phyloP scores from a whole-genome alignment of 2,329 filamentous ascomycete genomes.

The Plenodomus tracheiphilus region DNA sequence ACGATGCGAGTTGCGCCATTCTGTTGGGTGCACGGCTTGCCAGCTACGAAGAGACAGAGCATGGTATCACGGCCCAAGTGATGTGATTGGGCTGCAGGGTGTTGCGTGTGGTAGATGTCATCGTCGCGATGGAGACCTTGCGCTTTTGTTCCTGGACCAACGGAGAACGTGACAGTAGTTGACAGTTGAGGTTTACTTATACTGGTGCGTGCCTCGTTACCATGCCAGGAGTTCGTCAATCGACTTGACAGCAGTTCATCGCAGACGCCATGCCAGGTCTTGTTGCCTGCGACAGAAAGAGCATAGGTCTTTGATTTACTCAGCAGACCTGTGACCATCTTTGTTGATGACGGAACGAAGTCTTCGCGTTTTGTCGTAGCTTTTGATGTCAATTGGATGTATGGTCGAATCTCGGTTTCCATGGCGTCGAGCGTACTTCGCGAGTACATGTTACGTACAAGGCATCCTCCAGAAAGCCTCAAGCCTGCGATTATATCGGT shows the following conservation, averaged over 20 bases:
- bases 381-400: conserved; percentile 9
- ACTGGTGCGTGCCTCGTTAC: conserved; percentile 8
- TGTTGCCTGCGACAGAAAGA: conserved; percentile 11
- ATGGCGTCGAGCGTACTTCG: conserved; percentile 10
- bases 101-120: conserved; percentile 29
- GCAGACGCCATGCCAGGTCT: conserved; percentile 12
- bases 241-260: conserved; percentile 13
- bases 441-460: conserved; percentile 13
- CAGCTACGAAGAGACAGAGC: conserved; percentile 43
- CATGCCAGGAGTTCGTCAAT: conserved; percentile 17
- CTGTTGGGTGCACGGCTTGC: conserved; percentile 28
- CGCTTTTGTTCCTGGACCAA: conserved; percentile 27
- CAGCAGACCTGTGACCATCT: conserved; percentile 14
- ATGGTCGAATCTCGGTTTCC: conserved; percentile 12
- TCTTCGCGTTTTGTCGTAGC: conserved; percentile 10
- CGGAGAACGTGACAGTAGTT: conserved; percentile 28
- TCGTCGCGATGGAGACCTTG: conserved; percentile 38
- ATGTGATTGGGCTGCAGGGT: conserved; percentile 13
- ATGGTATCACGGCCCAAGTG: conserved; percentile 25
- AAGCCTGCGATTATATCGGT: conserved; percentile 9
- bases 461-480: conserved; percentile 10
- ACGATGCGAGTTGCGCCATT: conserved; percentile 47
- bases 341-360: conserved; percentile 16
- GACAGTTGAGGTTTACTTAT: conserved; percentile 23
- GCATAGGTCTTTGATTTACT: conserved; percentile 17